Conservation (phyloP, 495 filamentous ascomycete genomes). For the Neurospora sp. region DNA sequence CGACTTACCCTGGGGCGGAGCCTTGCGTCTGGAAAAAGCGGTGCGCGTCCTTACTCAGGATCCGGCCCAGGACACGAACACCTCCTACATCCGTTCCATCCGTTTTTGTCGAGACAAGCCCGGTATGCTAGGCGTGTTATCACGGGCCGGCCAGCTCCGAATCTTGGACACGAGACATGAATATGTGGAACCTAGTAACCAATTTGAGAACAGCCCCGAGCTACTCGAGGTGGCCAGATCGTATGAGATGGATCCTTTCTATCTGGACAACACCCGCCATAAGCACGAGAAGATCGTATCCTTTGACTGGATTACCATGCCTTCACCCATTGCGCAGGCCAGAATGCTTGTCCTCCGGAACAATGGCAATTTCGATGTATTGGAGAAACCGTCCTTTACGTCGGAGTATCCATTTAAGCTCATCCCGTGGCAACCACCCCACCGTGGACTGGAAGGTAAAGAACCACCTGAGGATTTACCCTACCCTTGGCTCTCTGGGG, state of each 20-base stretch:
- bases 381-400: conserved; percentile 50
- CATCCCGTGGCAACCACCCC: conserved; percentile 35
- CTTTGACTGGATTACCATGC: conserved; percentile 73
- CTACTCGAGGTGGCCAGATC: conserved; percentile 43
- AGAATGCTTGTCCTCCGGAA: conserved; percentile 59
- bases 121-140: conserved; percentile 65
- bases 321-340: conserved; percentile 49
- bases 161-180: conserved; percentile 61
- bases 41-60: conserved; percentile 29
- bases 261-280: conserved; percentile 27
- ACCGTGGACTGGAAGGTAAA: conserved; percentile 37
- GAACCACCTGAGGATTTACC: background rate
- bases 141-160: conserved; percentile 70
- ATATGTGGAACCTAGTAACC: conserved; percentile 30
- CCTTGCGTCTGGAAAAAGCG: conserved; percentile 58
- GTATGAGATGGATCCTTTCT: conserved; percentile 43
- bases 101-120: conserved; percentile 68
- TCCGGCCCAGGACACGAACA: conserved; percentile 34
- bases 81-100: conserved; percentile 59
- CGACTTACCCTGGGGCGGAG: conserved; percentile 43
- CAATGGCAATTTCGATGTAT: conserved; percentile 55
- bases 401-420: conserved; percentile 40
- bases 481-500: conserved; percentile 7
- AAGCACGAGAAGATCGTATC: conserved; percentile 61
- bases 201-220: conserved; percentile 35